Evolutionary conservation across 306 rosid genomes (phyloP).

Genomic region (Pterocarpus macrocarpus): DNA sequence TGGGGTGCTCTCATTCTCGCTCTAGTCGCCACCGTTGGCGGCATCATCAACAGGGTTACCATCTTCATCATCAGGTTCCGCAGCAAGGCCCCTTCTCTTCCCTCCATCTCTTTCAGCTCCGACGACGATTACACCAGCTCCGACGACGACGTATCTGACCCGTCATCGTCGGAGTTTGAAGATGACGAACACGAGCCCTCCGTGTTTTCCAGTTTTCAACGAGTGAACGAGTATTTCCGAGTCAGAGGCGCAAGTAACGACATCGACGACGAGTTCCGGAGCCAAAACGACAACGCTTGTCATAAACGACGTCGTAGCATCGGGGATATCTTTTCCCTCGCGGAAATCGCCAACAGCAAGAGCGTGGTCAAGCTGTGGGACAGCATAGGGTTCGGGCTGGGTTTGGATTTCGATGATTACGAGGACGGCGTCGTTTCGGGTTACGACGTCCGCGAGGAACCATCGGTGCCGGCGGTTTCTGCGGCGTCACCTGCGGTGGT

Average conservation of each 20-base stretch:
- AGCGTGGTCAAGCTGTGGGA: slow-evolving; percentile 96
- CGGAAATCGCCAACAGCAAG: slow-evolving; percentile 64
- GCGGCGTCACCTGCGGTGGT: slow-evolving; percentile 54
- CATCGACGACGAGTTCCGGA: slow-evolving; percentile 35
- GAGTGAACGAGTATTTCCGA: slow-evolving; percentile 53
- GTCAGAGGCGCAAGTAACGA: slow-evolving; percentile 52
- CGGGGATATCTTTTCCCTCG: slow-evolving; percentile 63
- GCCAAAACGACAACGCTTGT: slow-evolving; percentile 5
- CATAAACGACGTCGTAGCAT: slow-evolving; percentile 58
- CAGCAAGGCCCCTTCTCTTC: slow-evolving; percentile 36
- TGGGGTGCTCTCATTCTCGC: slow-evolving; percentile 92
- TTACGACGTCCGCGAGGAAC: slow-evolving; percentile 36
- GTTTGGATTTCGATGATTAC: slow-evolving; percentile 51
- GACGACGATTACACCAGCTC: slow-evolving; percentile 44
- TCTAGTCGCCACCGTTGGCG: slow-evolving; percentile 67
- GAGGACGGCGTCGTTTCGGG: slow-evolving; percentile 45
- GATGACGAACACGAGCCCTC: slow-evolving; percentile 43
- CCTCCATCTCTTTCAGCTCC: slow-evolving; percentile 35
- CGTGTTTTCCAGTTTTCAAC: slow-evolving; percentile 14
- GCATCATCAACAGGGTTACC: slow-evolving; percentile 66
- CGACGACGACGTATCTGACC: slow-evolving; percentile 44
- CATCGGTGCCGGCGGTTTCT: slow-evolving; percentile 27
- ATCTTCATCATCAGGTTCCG: slow-evolving; percentile 53
- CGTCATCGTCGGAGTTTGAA: slow-evolving; percentile 53
- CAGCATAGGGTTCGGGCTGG: slow-evolving; percentile 66